Conservation (phyloP, 495 filamentous ascomycete species). For the Aspergillus steynii region DNA sequence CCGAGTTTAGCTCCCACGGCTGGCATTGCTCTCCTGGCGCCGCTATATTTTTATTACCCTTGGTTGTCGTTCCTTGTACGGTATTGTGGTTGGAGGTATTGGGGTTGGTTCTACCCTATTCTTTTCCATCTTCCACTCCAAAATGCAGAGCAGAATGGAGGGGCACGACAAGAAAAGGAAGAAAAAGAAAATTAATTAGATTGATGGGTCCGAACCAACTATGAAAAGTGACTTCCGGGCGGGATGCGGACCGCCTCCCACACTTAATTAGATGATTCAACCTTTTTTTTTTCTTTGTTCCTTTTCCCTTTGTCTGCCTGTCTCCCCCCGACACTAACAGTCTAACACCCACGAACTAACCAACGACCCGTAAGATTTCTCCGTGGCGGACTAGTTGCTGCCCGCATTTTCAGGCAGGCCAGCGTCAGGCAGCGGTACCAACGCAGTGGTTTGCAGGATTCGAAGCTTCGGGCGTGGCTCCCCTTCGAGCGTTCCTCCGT, state of each 20-base stretch:
- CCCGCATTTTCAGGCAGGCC: slow-evolving; percentile 12
- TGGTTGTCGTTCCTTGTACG: too few species aligned
- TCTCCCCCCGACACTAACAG: too few species aligned
- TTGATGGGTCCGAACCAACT: slow-evolving; percentile 5
- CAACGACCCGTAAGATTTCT: slow-evolving; percentile 7
- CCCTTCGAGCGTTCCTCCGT: slow-evolving; percentile 12
- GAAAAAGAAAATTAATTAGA: slow-evolving; percentile 5
- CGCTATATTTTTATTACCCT: neutral
- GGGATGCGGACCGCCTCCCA: slow-evolving; percentile 28
- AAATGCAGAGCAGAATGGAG: neutral
- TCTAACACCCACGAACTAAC: too few species aligned
- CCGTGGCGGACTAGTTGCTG: slow-evolving; percentile 14
- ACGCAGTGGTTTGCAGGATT: slow-evolving; percentile 25
- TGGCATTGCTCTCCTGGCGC: neutral
- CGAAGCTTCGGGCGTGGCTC: slow-evolving; percentile 15
- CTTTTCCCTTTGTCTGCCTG: neutral
- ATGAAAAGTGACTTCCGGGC: slow-evolving; percentile 25
- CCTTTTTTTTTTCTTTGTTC: neutral
- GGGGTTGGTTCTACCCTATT: too few species aligned
- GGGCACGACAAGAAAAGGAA: slow-evolving; percentile 1
- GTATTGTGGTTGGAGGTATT: too few species aligned
- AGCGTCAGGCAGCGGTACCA: slow-evolving; percentile 18
- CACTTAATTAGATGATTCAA: slow-evolving; percentile 14
- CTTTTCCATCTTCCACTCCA: too few species aligned
- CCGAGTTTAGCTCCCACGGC: too few species aligned